phyloP scores from a whole-genome alignment of 177 flowering plant genomes.

The Telopea speciosissima region DNA sequence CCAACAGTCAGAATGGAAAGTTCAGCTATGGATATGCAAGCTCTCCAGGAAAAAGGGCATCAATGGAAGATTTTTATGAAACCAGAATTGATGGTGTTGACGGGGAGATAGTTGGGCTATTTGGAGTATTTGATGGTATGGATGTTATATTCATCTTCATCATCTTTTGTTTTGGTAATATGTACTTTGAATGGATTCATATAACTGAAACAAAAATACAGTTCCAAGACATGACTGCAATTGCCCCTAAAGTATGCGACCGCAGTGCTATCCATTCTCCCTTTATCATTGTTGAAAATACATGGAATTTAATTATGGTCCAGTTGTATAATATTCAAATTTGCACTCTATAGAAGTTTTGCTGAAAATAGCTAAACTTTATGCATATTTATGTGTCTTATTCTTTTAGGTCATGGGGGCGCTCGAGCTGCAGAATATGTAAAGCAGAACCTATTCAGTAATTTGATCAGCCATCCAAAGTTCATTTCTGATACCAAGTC shows the following conservation, averaged over 20 bases:
- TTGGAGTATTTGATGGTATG: slow-evolving; percentile 97
- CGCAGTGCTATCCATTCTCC: background rate
- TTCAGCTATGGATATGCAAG: slow-evolving; percentile 99
- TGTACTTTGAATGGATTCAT: background rate
- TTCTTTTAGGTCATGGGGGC: slow-evolving; percentile 83
- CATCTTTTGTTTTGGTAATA: background rate
- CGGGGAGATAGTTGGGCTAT: slow-evolving; percentile 91
- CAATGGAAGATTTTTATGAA: slow-evolving; percentile 98
- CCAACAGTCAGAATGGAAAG: slow-evolving; percentile 77
- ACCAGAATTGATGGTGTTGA: slow-evolving; percentile 92
- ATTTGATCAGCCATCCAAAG: slow-evolving; percentile 90
- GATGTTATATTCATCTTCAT: background rate
- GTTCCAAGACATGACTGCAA: background rate
- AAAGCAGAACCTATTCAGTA: slow-evolving; percentile 85
- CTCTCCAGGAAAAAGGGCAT: slow-evolving; percentile 90
- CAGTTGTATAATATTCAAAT: background rate
- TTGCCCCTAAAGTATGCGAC: background rate
- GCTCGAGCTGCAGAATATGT: slow-evolving; percentile 99
- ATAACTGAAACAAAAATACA: too few species aligned
- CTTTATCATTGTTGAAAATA: background rate
- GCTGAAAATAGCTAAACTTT: background rate
- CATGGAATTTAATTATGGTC: background rate
- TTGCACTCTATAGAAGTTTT: background rate
- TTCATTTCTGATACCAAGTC: slow-evolving; percentile 91
- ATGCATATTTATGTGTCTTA: background rate